phyloP scores from a whole-genome alignment of 1,139 yeast species.

The Blastobotrys arbuscula region DNA sequence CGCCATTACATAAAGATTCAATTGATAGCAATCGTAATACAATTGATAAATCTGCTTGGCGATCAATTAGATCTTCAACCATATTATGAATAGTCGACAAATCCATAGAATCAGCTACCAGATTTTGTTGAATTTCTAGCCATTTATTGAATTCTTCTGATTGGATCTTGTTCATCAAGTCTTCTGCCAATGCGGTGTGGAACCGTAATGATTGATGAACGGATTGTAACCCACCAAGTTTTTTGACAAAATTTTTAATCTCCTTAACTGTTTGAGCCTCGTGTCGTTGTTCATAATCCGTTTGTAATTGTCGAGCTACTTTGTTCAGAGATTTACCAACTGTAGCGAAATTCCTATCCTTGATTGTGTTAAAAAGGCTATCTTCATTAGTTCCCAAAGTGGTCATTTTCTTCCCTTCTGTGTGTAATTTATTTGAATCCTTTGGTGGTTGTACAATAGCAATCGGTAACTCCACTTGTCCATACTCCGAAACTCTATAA shows the following conservation, averaged over 20 bases:
- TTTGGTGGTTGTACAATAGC: slow-evolving; percentile 25
- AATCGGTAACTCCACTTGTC: slow-evolving; percentile 40
- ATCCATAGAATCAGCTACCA: slow-evolving; percentile 52
- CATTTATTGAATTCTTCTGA: slow-evolving; percentile 47
- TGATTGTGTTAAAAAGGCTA: slow-evolving; percentile 43
- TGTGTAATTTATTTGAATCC: slow-evolving; percentile 15
- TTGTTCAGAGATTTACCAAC: slow-evolving; percentile 69
- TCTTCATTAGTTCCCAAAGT: slow-evolving; percentile 12
- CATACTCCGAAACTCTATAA: slow-evolving; percentile 46
- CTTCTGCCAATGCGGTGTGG: slow-evolving; percentile 74
- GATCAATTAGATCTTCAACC: slow-evolving; percentile 46
- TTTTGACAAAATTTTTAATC: slow-evolving; percentile 66
- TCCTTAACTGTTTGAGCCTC: slow-evolving; percentile 56
- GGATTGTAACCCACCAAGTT: slow-evolving; percentile 59
- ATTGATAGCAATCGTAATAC: slow-evolving; percentile 48
- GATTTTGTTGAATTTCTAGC: slow-evolving; percentile 68
- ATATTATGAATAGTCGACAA: slow-evolving; percentile 47
- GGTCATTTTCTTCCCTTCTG: slow-evolving; percentile 12
- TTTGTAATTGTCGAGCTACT: slow-evolving; percentile 66
- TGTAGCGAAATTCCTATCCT: slow-evolving; percentile 69
- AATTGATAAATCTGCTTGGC: slow-evolving; percentile 36
- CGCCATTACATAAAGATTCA: slow-evolving; percentile 56
- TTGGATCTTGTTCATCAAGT: slow-evolving; percentile 51
- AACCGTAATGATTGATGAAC: slow-evolving; percentile 64
- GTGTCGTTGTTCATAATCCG: slow-evolving; percentile 59